These are phyloP conservation scores for Scheffersomyces coipomensis DNA, from an alignment of 805 yeast species.

Conservation along the genomic window DNA sequence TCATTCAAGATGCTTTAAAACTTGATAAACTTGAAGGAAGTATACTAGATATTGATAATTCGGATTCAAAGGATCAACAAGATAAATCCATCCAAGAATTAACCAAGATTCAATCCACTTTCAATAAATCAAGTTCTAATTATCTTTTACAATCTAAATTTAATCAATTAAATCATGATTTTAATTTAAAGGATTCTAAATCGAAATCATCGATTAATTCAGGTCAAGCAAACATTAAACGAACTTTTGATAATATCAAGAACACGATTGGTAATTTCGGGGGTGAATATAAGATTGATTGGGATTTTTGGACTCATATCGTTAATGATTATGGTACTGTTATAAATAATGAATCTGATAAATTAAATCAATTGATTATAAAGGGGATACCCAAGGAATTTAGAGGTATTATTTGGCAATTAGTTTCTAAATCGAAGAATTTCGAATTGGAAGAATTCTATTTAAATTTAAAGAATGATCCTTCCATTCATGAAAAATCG, in stretches of 20 bases:
- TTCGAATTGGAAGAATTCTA: constrained; percentile 60
- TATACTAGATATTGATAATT: background rate
- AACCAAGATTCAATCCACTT: constrained; percentile 15
- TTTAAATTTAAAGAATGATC: constrained; percentile 44
- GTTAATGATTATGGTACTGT: constrained; percentile 73
- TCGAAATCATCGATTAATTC: constrained; percentile 46
- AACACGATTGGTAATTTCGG: constrained; percentile 44
- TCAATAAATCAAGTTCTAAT: constrained; percentile 23
- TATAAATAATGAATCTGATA: constrained; percentile 59
- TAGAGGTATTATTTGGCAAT: constrained; percentile 91
- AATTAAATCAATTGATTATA: constrained; percentile 59
- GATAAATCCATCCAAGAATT: constrained; percentile 8
- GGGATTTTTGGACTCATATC: constrained; percentile 87
- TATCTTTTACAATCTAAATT: constrained; percentile 62
- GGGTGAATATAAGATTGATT: constrained; percentile 49
- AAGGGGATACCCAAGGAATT: constrained; percentile 82
- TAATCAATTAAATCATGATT: constrained; percentile 52
- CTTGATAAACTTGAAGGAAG: constrained; percentile 19
- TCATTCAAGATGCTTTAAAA: constrained; percentile 19
- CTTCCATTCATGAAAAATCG: constrained; percentile 66
- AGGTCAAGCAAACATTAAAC: constrained; percentile 38
- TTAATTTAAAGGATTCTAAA: constrained; percentile 46
- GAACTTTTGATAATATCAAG: constrained; percentile 47
- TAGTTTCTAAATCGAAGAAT: constrained; percentile 76
- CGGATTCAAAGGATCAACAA: background rate